These are phyloP conservation scores for Knufia fluminis DNA, from an alignment of 2,329 filamentous ascomycete genomes.

Conservation along the genomic window DNA sequence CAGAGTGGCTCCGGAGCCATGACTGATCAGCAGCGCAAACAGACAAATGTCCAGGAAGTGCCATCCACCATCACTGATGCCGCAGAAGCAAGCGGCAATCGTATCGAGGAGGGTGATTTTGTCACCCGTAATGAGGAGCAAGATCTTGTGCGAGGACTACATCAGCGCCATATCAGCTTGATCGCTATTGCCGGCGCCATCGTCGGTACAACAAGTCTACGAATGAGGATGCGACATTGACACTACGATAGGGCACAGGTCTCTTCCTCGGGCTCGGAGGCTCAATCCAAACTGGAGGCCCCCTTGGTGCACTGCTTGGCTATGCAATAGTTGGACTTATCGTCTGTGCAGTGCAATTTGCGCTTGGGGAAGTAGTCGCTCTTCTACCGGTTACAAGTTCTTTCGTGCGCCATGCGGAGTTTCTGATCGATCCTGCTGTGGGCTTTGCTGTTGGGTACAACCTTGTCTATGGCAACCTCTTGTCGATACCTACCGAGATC, in stretches of 20 bases:
- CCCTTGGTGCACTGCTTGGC: conserved; percentile 43
- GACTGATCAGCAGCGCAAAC: background rate
- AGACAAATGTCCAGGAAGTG: background rate
- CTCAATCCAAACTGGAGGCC: conserved; percentile 42
- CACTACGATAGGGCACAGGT: conserved; percentile 32
- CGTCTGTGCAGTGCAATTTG: conserved; percentile 43
- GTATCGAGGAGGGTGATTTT: conserved; percentile 38
- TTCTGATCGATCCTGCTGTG: conserved; percentile 43
- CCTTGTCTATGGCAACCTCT: conserved; percentile 43
- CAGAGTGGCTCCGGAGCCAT: background rate
- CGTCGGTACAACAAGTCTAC: conserved; percentile 19
- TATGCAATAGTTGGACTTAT: conserved; percentile 42
- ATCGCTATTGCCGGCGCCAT: conserved; percentile 39
- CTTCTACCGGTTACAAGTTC: conserved; percentile 44
- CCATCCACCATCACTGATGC: background rate
- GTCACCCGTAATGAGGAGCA: conserved; percentile 37
- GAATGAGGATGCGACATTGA: background rate
- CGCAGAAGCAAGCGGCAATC: conserved; percentile 28
- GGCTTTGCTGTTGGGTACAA: conserved; percentile 37
- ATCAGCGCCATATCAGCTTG: conserved; percentile 38
- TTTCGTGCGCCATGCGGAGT: conserved; percentile 42
- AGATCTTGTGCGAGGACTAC: conserved; percentile 36
- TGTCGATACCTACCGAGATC: conserved; percentile 52
- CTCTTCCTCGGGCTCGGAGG: conserved; percentile 45
- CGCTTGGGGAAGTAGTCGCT: conserved; percentile 43